These are phyloP conservation scores for Lipomyces sp. DNA, from an alignment of 805 yeast species.

Conservation along the genomic window DNA sequence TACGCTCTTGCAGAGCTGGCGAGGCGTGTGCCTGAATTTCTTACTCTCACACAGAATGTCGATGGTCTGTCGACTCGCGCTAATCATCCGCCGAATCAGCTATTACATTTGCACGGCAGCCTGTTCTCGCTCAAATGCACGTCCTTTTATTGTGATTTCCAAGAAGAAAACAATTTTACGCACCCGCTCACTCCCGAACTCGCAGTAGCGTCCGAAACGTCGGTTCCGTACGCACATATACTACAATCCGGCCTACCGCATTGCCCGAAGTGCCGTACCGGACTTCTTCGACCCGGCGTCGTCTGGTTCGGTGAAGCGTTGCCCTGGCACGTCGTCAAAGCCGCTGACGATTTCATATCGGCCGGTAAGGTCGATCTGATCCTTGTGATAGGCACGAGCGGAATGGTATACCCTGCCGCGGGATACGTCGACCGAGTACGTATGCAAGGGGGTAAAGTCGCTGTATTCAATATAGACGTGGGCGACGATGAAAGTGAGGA, in stretches of 20 bases:
- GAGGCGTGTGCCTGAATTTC: slow-evolving; percentile 49
- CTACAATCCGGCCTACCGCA: slow-evolving; percentile 62
- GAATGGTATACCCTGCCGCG: slow-evolving; percentile 89
- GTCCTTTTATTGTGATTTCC: slow-evolving; percentile 69
- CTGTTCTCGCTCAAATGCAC: slow-evolving; percentile 77
- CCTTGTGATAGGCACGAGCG: slow-evolving; percentile 83
- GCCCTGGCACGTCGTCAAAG: slow-evolving; percentile 64
- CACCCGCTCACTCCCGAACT: slow-evolving; percentile 67
- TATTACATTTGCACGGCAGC: slow-evolving; percentile 80
- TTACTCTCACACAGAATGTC: slow-evolving; percentile 82
- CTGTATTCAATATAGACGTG: slow-evolving; percentile 75
- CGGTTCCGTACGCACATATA: slow-evolving; percentile 50
- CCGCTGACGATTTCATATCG: slow-evolving; percentile 72
- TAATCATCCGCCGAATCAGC: slow-evolving; percentile 56
- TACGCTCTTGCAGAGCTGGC: slow-evolving; percentile 68
- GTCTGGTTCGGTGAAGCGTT: slow-evolving; percentile 95
- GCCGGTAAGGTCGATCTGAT: slow-evolving; percentile 67
- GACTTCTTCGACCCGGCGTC: slow-evolving; percentile 81
- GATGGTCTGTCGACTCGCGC: slow-evolving; percentile 65
- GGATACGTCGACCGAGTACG: slow-evolving; percentile 81
- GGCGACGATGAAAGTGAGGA: slow-evolving; percentile 17
- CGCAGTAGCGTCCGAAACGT: slow-evolving; percentile 45
- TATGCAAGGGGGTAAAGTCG: slow-evolving; percentile 77
- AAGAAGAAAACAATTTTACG: slow-evolving; percentile 55
- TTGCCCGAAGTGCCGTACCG: slow-evolving; percentile 76